These are phyloP conservation scores for Sarocladium oryzae DNA, from an alignment of 2,329 filamentous ascomycete genomes.

Conservation along the genomic window DNA sequence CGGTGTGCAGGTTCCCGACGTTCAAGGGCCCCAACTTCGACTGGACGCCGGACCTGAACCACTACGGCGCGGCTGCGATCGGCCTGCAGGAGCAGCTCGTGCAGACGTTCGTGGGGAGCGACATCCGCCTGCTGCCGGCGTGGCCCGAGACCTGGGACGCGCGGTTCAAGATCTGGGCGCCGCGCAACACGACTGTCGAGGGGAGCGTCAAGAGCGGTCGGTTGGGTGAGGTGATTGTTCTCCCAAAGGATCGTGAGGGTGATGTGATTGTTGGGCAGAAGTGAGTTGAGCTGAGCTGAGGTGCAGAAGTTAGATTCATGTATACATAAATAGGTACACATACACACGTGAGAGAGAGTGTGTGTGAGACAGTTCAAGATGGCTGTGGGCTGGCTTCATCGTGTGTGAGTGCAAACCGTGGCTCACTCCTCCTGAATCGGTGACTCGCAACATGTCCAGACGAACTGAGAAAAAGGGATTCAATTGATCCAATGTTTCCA, in stretches of 20 bases:
- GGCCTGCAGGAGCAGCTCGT: constrained; percentile 10
- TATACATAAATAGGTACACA: no score
- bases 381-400: no score
- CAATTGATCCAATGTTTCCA: not conserved
- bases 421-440: no score
- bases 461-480: no score
- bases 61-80: constrained; percentile 9
- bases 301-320: no score
- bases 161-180: constrained; percentile 10
- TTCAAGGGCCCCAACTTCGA: constrained; percentile 11
- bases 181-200: constrained; percentile 9
- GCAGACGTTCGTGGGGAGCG: constrained; percentile 7
- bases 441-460: no score
- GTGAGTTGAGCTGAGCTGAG: no score
- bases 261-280: constrained; percentile 7
- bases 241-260: not conserved
- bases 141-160: constrained; percentile 9
- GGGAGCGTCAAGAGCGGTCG: constrained; percentile 3
- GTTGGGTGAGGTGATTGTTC: not conserved
- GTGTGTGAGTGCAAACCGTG: no score
- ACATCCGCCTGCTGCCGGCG: constrained; percentile 7
- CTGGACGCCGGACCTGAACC: constrained; percentile 10
- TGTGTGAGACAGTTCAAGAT: no score
- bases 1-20: constrained; percentile 10
- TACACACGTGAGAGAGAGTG: no score